These are phyloP conservation scores for Zhuliangozyma parablackwelliae DNA, from an alignment of 1,139 yeast species.

Conservation along the genomic window DNA sequence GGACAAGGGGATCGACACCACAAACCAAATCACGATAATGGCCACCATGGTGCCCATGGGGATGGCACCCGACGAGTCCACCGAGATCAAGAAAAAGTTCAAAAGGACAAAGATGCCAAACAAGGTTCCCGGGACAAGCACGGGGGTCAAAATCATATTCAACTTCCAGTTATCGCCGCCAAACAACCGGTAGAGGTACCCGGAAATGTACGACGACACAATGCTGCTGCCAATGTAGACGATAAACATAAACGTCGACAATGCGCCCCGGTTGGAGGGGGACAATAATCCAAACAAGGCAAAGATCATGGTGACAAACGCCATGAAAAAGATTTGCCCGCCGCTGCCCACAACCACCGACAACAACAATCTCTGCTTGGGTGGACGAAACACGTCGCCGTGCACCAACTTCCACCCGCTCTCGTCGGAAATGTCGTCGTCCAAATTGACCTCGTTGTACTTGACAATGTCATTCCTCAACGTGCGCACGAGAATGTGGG, in stretches of 20 bases:
- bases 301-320: conserved; percentile 66
- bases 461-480: conserved; percentile 80
- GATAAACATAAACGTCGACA: conserved; percentile 84
- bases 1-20: conserved; percentile 80
- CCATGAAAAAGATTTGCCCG: conserved; percentile 75
- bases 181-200: conserved; percentile 79
- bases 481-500: conserved; percentile 75
- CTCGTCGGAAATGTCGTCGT: conserved; percentile 82
- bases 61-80: conserved; percentile 87
- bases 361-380: conserved; percentile 63
- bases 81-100: conserved; percentile 78
- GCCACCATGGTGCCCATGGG: conserved; percentile 89
- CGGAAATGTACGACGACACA: conserved; percentile 82
- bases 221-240: conserved; percentile 76
- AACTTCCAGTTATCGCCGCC: conserved; percentile 91
- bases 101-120: conserved; percentile 61
- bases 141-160: conserved; percentile 78
- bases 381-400: conserved; percentile 92
- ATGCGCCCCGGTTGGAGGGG: conserved; percentile 92
- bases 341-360: conserved; percentile 90
- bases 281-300: conserved; percentile 88
- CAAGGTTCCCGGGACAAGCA: conserved; percentile 75
- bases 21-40: conserved; percentile 77
- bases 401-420: conserved; percentile 96
- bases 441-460: conserved; percentile 84